Base-by-base conservation (phyloP, 768 basidiomycete genomes). In the Coprinopsis marcescibilis region DNA sequence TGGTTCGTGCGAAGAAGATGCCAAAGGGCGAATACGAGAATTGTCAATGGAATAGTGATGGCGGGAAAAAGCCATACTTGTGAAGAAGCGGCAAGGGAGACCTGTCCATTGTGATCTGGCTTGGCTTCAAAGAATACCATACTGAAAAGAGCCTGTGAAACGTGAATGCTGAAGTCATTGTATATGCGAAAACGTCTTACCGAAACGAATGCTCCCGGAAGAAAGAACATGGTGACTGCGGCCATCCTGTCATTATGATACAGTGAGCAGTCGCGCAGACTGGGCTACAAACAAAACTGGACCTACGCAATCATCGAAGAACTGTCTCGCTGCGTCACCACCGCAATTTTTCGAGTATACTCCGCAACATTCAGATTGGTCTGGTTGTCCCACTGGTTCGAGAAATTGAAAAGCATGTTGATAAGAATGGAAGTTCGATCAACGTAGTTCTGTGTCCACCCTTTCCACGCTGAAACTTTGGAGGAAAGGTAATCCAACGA, bases 251-350 rank as follows among this genome's bases (percentile, higher is more conserved):
- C 11, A 13, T 17, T 3, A 2, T n/a, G 7, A 38, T 3, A 5
- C 19, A 24, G 10, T 20, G 23, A 15, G 17, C 20, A 15, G 10
- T 6, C 23, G 19, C 3, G 5, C 17, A n/a, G 17, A 24, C 23
- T 2, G 19, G 43, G 15, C 43, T 12, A 26, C 26, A 15, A 6
- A 37, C n/a, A 21, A 26, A 19, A 12, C 39, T 6, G n/a, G 17
- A 53, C 58, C 10, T 34, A 60, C 59, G 57, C 56, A 26, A 58
- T 58, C 59, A 60, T 60, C 7, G 57, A 52, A 1, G 59, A 58
- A 30, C 57, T 60, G 32, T 60, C 59, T 25, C 50, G 51, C 42
- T 58, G 55, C 0, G 59, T 53, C 6, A 52, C 44, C 2, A 51
- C 45, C 2, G 59, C 52, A 23, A 60, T 60, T 23, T 53, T 50